These are phyloP conservation scores for Leccinum ochraceum DNA, from an alignment of 768 basidiomycete species.

Conservation along the genomic window DNA sequence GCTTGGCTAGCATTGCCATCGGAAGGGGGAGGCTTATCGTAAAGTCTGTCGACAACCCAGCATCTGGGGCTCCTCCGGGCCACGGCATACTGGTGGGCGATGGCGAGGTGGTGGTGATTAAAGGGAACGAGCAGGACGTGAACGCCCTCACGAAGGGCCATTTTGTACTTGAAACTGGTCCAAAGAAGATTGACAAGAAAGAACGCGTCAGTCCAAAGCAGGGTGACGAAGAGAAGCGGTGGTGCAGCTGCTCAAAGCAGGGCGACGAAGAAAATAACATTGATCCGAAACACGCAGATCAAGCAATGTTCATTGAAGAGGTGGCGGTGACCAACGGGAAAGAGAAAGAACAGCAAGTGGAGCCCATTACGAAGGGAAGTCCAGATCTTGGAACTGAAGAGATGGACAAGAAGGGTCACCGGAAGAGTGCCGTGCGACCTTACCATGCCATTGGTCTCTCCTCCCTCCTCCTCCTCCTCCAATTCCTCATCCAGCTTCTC, in stretches of 20 bases:
- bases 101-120: conserved; percentile 27
- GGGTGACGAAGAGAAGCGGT: neutral
- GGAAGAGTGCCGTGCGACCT: neutral
- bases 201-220: neutral
- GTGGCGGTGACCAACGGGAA: neutral
- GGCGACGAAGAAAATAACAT: neutral
- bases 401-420: neutral
- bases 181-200: too few relatives aligned
- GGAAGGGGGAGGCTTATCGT: conserved; percentile 28
- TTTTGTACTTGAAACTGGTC: conserved; percentile 24
- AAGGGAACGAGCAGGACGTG: conserved; percentile 30
- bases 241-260: neutral
- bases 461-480: conserved; percentile 30
- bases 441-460: conserved; percentile 27
- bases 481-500: conserved; percentile 36
- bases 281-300: neutral
- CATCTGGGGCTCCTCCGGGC: conserved; percentile 25
- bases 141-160: conserved; percentile 31
- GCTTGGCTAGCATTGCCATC: conserved; percentile 26
- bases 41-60: conserved; percentile 14
- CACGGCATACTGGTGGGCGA: conserved; percentile 29
- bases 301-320: neutral
- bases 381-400: too few relatives aligned
- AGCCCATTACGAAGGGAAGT: neutral
- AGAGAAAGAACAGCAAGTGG: neutral